Conservation (phyloP, 805 yeast genomes). For the Candida ponderosae region DNA sequence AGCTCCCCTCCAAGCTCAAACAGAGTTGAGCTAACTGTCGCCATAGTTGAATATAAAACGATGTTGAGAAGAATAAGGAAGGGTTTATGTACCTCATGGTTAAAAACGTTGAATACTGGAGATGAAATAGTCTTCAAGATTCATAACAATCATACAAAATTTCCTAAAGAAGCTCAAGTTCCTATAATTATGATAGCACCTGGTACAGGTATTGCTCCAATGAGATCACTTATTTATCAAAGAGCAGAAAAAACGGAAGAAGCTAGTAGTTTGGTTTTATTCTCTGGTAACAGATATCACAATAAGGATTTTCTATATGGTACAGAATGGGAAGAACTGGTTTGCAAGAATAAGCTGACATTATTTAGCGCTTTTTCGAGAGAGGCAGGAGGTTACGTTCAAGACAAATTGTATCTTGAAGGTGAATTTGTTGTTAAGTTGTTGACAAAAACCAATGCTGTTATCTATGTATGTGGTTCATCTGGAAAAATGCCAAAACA, state of each 20-base stretch:
- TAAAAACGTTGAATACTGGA: conserved; percentile 40
- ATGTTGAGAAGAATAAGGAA: conserved; percentile 64
- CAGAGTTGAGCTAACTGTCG: conserved; percentile 62
- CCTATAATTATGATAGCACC: conserved; percentile 78
- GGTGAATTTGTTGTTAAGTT: conserved; percentile 41
- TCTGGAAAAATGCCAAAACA: conserved; percentile 91
- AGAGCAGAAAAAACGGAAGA: conserved; percentile 19
- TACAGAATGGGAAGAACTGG: conserved; percentile 39
- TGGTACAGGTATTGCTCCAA: conserved; percentile 96
- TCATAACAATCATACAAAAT: conserved; percentile 35
- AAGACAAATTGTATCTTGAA: conserved; percentile 54
- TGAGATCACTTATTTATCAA: conserved; percentile 58
- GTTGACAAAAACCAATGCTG: conserved; percentile 46
- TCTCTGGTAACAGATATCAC: conserved; percentile 67
- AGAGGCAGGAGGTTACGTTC: conserved; percentile 64
- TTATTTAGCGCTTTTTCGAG: conserved; percentile 43
- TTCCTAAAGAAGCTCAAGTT: conserved; percentile 19
- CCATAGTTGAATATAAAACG: conserved; percentile 82
- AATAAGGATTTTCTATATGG: conserved; percentile 64
- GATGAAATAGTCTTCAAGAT: conserved; percentile 47
- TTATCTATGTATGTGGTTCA: conserved; percentile 82
- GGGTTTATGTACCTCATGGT: conserved; percentile 80
- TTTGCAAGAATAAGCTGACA: conserved; percentile 25
- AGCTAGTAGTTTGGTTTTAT: conserved; percentile 52
- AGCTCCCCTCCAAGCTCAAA: conserved; percentile 49